Conservation (phyloP, 257 asterid genomes). For the Nicotiana otophora region DNA sequence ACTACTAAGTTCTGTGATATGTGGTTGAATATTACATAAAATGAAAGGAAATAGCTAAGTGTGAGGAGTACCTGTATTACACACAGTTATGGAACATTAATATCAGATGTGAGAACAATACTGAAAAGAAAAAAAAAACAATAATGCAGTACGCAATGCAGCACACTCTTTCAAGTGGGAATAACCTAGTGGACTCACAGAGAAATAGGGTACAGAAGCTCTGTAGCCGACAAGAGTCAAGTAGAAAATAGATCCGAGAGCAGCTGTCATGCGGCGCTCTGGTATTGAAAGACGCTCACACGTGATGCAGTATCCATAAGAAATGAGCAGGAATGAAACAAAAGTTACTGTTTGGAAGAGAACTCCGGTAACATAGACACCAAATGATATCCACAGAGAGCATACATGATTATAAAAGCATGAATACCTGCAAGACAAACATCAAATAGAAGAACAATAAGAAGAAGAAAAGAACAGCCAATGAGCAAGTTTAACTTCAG, state of each 20-base stretch:
- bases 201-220: constrained; percentile 78
- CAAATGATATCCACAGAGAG: constrained; percentile 92
- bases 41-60: constrained; percentile 44
- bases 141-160: not conserved
- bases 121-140: not conserved
- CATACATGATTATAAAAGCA: constrained; percentile 52
- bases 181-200: constrained; percentile 39
- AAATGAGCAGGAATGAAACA: constrained; percentile 63
- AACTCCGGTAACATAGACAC: constrained; percentile 72
- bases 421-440: constrained; percentile 52
- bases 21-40: constrained; percentile 62
- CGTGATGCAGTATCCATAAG: constrained; percentile 81
- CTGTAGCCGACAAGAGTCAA: constrained; percentile 76
- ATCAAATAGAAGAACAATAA: not conserved
- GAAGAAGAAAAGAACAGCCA: not conserved
- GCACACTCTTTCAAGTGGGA: not conserved
- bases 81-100: not conserved
- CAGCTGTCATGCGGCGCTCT: constrained; percentile 61
- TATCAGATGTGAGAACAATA: not conserved
- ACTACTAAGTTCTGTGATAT: constrained; percentile 52
- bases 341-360: constrained; percentile 61
- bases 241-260: constrained; percentile 60
- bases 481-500: not conserved
- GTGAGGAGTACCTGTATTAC: constrained; percentile 46
- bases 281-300: constrained; percentile 61